These are phyloP conservation scores for Penicillium dipodomyicola DNA, from an alignment of 495 filamentous ascomycete genomes.

Conservation along the genomic window DNA sequence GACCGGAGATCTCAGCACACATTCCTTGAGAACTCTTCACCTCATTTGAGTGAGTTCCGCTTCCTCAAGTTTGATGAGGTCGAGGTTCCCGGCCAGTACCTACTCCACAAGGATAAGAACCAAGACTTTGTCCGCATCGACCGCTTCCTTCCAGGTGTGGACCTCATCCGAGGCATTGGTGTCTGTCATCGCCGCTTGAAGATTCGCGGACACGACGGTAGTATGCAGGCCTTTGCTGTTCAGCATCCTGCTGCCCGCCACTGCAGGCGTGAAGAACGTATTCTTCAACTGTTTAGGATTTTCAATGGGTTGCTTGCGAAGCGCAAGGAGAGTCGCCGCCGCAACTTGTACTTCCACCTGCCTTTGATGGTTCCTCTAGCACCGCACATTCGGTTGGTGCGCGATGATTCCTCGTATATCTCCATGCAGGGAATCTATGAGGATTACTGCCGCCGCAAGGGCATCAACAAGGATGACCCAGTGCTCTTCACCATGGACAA, in stretches of 20 bases:
- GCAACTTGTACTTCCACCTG: constrained; percentile 93
- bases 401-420: constrained; percentile 93
- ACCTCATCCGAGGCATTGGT: constrained; percentile 82
- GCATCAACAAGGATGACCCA: constrained; percentile 90
- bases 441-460: constrained; percentile 84
- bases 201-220: constrained; percentile 97
- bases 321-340: constrained; percentile 88
- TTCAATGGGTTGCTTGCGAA: constrained; percentile 88
- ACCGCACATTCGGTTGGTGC: constrained; percentile 87
- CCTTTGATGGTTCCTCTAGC: constrained; percentile 92
- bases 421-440: constrained; percentile 92
- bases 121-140: constrained; percentile 97
- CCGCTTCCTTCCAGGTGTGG: constrained; percentile 89
- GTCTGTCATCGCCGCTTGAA: constrained; percentile 88
- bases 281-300: constrained; percentile 95
- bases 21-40: constrained; percentile 75
- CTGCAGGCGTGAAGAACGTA: constrained; percentile 89
- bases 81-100: constrained; percentile 94
- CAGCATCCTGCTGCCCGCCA: constrained; percentile 92
- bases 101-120: constrained; percentile 96
- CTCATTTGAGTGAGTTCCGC: constrained; percentile 90
- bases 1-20: constrained; percentile 75
- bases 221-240: constrained; percentile 88
- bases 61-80: constrained; percentile 99
- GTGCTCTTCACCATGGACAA: constrained; percentile 94